These are phyloP conservation scores for Penicillium longicatenatum DNA, from an alignment of 495 filamentous ascomycete species.

Conservation along the genomic window DNA sequence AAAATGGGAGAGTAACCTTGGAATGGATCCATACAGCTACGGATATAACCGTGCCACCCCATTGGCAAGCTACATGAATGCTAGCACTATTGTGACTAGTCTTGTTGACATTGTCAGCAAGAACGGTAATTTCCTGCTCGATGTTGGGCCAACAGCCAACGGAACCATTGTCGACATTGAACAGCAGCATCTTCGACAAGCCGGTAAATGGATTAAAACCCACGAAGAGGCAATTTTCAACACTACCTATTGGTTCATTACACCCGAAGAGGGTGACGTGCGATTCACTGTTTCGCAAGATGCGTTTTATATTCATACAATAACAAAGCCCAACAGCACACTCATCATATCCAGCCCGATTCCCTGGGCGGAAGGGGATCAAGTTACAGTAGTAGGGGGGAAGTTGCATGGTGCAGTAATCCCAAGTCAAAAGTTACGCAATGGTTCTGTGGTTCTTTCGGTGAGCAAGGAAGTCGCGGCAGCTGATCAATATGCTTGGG, in stretches of 20 bases:
- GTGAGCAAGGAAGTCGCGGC: constrained; percentile 32
- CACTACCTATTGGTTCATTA: constrained; percentile 60
- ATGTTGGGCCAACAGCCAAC: constrained; percentile 54
- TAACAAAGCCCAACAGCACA: constrained; percentile 43
- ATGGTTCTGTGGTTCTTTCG: constrained; percentile 28
- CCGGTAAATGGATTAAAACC: constrained; percentile 52
- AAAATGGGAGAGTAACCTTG: constrained; percentile 58
- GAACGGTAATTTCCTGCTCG: constrained; percentile 59
- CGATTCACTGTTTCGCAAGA: constrained; percentile 53
- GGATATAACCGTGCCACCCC: constrained; percentile 58
- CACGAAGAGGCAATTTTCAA: constrained; percentile 57
- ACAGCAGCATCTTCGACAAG: constrained; percentile 44
- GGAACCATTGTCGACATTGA: constrained; percentile 54
- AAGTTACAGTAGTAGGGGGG: constrained; percentile 47
- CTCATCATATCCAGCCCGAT: constrained; percentile 45
- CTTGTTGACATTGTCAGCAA: constrained; percentile 57
- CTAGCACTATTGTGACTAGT: constrained; percentile 41
- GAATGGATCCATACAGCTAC: constrained; percentile 58
- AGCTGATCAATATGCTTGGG: constrained; percentile 50
- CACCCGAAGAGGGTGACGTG: constrained; percentile 47
- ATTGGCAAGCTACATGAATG: constrained; percentile 50
- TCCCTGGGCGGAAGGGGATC: constrained; percentile 45
- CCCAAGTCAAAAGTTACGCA: constrained; percentile 16
- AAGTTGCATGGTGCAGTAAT: constrained; percentile 36
- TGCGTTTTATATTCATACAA: constrained; percentile 54